phyloP scores from a whole-genome alignment of 208 protist genomes.

The Sergeia podlipaevii region DNA sequence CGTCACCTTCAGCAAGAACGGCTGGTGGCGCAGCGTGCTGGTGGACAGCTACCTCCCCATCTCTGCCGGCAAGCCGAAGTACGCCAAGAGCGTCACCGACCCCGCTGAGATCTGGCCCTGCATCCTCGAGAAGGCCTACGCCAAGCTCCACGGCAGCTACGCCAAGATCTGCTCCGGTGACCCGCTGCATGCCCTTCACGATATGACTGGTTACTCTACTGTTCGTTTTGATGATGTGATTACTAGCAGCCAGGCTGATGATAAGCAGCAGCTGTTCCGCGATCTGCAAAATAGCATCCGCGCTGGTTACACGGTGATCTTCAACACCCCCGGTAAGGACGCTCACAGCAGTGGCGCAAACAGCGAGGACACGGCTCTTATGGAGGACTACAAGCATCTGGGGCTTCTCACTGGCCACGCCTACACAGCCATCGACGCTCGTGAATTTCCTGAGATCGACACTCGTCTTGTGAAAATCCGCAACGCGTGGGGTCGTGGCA shows the following conservation, averaged over 20 bases:
- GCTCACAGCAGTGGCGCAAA: not conserved
- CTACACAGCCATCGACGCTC: conserved; percentile 64
- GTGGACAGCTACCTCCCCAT: conserved; percentile 85
- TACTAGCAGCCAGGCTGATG: conserved; percentile 14
- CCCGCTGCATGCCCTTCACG: conserved; percentile 76
- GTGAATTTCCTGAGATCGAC: conserved; percentile 44
- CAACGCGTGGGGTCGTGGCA: conserved; percentile 53
- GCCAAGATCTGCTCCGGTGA: conserved; percentile 71
- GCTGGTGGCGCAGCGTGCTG: conserved; percentile 70
- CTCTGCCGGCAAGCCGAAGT: conserved; percentile 43
- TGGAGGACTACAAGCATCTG: conserved; percentile 41
- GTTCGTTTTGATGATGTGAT: conserved; percentile 60
- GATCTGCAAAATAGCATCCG: conserved; percentile 31
- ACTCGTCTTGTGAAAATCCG: conserved; percentile 65
- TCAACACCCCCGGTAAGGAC: conserved; percentile 57
- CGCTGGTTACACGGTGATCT: conserved; percentile 60
- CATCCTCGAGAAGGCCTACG: conserved; percentile 87
- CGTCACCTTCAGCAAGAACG: conserved; percentile 81
- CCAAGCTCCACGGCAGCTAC: conserved; percentile 87
- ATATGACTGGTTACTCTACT: conserved; percentile 72
- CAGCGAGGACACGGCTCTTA: conserved; percentile 13
- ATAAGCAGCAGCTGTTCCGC: conserved; percentile 37
- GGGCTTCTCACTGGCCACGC: conserved; percentile 62
- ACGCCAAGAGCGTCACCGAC: conserved; percentile 47
- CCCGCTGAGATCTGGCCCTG: conserved; percentile 77